Percentiles rank a stretch among this genome's conserved stretches.
These are phyloP conservation scores for Aspergillus amoenus DNA, from an alignment of 2,329 filamentous ascomycete genomes.

Conservation along the genomic window DNA sequence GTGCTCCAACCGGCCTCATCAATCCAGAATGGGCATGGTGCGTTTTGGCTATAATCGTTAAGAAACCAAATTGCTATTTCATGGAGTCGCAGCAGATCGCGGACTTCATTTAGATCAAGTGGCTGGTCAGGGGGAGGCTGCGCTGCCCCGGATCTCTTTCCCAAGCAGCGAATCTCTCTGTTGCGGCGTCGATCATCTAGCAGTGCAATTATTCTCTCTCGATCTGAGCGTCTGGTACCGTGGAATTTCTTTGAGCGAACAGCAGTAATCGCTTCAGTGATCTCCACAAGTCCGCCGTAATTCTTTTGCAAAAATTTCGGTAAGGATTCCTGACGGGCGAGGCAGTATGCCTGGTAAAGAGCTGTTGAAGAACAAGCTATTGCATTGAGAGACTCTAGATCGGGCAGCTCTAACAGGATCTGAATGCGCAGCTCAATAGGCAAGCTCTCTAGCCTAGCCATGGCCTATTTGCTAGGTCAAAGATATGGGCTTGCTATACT, in stretches of 20 bases:
- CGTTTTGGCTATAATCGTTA: background rate
- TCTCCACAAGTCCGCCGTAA: conserved; percentile 13
- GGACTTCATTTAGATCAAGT: background rate
- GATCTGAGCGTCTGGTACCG: background rate
- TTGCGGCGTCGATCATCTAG: conserved; percentile 19
- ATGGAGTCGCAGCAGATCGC: background rate
- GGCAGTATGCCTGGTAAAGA: conserved; percentile 16
- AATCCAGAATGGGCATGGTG: background rate
- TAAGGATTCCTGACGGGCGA: conserved; percentile 7
- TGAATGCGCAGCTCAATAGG: background rate
- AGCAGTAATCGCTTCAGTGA: conserved; percentile 20
- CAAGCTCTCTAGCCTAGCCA: background rate
- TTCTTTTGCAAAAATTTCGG: background rate
- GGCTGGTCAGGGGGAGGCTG: background rate
- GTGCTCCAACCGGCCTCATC: background rate
- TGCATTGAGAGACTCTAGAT: conserved; percentile 15
- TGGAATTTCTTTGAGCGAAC: conserved; percentile 19
- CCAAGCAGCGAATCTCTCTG: conserved; percentile 13
- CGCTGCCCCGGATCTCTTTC: background rate
- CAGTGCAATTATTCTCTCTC: conserved; percentile 16
- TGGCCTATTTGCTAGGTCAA: background rate
- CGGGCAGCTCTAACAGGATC: background rate
- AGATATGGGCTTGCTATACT: background rate
- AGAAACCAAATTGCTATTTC: background rate
- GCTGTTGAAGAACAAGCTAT: conserved; percentile 17